Base-by-base conservation (phyloP, 768 basidiomycete genomes). In the Plicaturopsis crispa region DNA sequence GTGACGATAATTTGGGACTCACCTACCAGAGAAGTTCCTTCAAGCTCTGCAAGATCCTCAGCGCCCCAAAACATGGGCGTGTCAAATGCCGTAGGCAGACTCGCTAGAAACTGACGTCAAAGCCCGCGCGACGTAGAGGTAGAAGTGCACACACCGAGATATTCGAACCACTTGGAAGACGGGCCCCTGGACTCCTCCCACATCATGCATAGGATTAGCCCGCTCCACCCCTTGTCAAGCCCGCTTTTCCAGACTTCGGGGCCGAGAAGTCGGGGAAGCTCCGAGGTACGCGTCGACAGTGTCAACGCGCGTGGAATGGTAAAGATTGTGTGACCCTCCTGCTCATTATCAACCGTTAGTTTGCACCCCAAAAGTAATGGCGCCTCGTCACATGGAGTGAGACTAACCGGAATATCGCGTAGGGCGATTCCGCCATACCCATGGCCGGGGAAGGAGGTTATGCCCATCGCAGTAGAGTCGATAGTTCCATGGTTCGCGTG, bases 31-130 rank as follows among this genome's bases (percentile, higher is more conserved):
- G 80, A 73, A 31, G 91, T 94, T 0, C 91, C 96, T 41, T 67
- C 62, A 11, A 99, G 68, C 46, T 88, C 81, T 18, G 63, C 57
- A 7, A 93, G 59, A 38, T 96, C 90, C 2, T 69, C 70, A 3
- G 73, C 69, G 31, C 54, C 63, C 96, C 96, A 98, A 53, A 97
- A 93, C 87, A 99, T 97, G 1, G 91, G 89, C 0, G 92, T 93
- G 47, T 84, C 72, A 53, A 98, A 97, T 10, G 48, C 43, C 10
- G 51, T 65, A 0, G 93, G 93, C 43, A 97, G 69, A 12, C 70
- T 71, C 19, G 59, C 85, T 12, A 36, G 28, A n/a, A 36, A 26
- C 5, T 31, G 18, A 30, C 23, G 11, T 24, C 22, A 11, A 8
- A 38, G 36, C 23, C 10, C n/a, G n/a, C n/a, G n/a, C n/a, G n/a